Conservation (phyloP, 768 basidiomycete genomes). For the Phlegmacium glaucopus region DNA sequence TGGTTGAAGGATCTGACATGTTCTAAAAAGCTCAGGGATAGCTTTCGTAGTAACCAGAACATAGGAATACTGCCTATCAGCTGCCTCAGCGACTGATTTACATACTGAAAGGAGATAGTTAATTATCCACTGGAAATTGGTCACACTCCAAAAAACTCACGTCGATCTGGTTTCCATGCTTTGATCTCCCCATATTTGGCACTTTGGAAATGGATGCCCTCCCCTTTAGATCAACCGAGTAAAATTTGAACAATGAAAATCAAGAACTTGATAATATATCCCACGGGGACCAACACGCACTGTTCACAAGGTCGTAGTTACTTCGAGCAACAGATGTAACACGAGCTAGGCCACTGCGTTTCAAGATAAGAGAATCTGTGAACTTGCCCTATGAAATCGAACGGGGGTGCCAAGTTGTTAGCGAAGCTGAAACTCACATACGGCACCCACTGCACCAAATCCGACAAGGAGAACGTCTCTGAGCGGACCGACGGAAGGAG, state of each 20-base stretch:
- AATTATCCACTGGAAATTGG: not conserved
- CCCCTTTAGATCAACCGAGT: constrained; percentile 26
- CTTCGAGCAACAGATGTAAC: constrained; percentile 75
- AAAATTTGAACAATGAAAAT: not conserved
- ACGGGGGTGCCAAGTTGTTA: not conserved
- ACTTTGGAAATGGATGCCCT: constrained; percentile 56
- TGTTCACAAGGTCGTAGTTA: constrained; percentile 55
- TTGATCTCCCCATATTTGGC: constrained; percentile 53
- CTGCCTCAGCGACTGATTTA: constrained; percentile 54
- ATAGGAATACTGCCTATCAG: constrained; percentile 57
- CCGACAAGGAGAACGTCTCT: constrained; percentile 61
- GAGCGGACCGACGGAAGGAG: not conserved
- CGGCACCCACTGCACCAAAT: constrained; percentile 62
- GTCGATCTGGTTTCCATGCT: constrained; percentile 62
- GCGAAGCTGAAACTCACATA: constrained; percentile 43
- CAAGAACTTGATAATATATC: not conserved
- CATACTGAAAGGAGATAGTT: constrained; percentile 40
- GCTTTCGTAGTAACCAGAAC: constrained; percentile 71
- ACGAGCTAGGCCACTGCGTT: constrained; percentile 53
- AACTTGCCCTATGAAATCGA: no score
- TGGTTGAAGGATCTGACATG: constrained; percentile 52
- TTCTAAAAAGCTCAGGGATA: constrained; percentile 60
- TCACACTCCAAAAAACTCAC: constrained; percentile 33
- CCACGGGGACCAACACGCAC: constrained; percentile 14
- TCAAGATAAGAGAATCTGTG: constrained; percentile 56